Evolutionary conservation across 2,329 filamentous ascomycete species (phyloP), one percentile per base, ranked within the genome.

Genomic region (Ceratocystis harringtonii): DNA sequence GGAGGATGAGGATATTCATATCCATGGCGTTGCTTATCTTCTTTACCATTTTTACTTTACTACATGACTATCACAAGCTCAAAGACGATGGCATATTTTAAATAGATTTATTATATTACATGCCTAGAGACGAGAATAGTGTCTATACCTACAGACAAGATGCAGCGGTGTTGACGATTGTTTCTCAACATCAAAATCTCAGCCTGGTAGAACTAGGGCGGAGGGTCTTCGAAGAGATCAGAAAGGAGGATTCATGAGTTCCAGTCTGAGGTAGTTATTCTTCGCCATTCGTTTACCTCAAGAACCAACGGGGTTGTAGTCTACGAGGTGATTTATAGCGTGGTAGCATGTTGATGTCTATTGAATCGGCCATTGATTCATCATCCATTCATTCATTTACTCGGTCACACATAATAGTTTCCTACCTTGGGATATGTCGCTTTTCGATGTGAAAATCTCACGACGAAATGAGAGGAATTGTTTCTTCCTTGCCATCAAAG

Each of bases 251-350:
- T 82, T 78, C 81, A 75, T 79, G 75, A 69, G 62, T 74, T 75
- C 72, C 72, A 73, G 73, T 76, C 75, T 71, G 74, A 61, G 17
- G 61, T 36, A 72, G 77, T 94, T 81, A 72, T 76, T 96, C 81
- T 96, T 81, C 89, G 90, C 90, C 84, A 92, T 83, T 84, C 85
- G 88, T 95, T 85, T 96, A 96, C 87, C 90, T 90, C 84, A 84
- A 84, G 81, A 87, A 84, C 86, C 88, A 90, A 87, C 73, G 79
- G 76, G 71, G 55, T 44, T 60, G 65, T 45, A 65, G 63, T 65
- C 66, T 63, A 65, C 66, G 65, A 67, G 66, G 64, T 67, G 66
- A 67, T 67, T 67, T 61, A 67, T 65, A 65, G 66, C 66, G 63
- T 58, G 55, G 10, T 41, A 41, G 10, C 12, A 41, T 41, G 32